Conservation (phyloP, 352 stramenopile genomes). For the Globisporangium sylvaticum region DNA sequence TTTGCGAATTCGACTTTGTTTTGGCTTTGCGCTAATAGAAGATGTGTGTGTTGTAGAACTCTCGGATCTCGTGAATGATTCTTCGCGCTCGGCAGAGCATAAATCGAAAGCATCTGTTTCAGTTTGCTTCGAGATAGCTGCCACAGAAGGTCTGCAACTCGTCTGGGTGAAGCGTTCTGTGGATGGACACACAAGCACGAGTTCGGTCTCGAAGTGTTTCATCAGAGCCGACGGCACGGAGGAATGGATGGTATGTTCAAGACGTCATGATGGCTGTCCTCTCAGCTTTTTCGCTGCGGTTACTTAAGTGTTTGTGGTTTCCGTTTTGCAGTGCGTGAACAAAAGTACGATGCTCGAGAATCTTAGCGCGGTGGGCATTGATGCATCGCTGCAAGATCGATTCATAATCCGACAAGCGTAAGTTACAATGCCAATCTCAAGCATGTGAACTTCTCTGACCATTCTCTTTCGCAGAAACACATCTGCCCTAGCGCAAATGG, state of each 20-base stretch:
- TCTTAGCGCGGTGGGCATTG: background rate
- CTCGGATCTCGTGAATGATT: background rate
- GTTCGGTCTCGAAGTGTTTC: background rate
- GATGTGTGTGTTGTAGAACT: background rate
- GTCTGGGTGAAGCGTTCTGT: background rate
- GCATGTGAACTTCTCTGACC: background rate
- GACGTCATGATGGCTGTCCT: background rate
- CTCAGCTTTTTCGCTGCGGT: background rate
- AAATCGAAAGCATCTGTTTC: background rate
- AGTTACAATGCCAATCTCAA: background rate
- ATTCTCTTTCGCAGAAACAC: background rate
- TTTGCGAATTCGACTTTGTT: background rate
- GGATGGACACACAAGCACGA: background rate
- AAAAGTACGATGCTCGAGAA: background rate
- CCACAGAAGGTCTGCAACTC: background rate
- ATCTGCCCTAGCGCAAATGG: background rate
- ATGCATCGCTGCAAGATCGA: background rate
- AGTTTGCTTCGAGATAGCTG: background rate
- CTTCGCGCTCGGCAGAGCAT: background rate
- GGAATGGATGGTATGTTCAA: background rate
- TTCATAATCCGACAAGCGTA: background rate
- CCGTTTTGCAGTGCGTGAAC: background rate
- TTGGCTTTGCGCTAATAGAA: background rate
- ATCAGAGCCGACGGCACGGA: background rate
- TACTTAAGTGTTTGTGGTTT: background rate